Percentiles rank a stretch among this genome's conserved stretches.
These are phyloP conservation scores for Annulohypoxylon moriforme DNA, from an alignment of 495 filamentous ascomycete genomes.

Conservation along the genomic window DNA sequence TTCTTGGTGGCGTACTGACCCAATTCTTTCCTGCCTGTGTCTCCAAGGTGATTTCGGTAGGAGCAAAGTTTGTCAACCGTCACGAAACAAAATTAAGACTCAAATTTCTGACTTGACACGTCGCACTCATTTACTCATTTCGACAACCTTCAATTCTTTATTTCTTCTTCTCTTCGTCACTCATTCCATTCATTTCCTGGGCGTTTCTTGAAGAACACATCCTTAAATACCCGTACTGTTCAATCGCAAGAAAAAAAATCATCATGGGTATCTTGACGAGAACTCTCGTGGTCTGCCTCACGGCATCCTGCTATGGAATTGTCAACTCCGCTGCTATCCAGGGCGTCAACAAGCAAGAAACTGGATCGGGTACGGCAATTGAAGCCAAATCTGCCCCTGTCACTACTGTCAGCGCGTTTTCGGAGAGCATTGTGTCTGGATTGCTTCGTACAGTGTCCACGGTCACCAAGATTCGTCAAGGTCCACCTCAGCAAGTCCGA, in stretches of 20 bases:
- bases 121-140: not conserved
- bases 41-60: not conserved
- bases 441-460: conserved; percentile 18
- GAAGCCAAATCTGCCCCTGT: not conserved
- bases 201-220: conserved; percentile 8
- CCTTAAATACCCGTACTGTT: not conserved
- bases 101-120: not conserved
- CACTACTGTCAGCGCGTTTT: not conserved
- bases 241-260: not conserved
- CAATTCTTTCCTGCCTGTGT: not conserved
- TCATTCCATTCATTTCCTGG: not conserved
- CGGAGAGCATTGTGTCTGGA: not conserved
- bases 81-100: not conserved
- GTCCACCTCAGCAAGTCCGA: not conserved
- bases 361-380: not conserved
- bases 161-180: not conserved
- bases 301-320: conserved; percentile 36
- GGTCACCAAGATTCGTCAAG: conserved; percentile 27
- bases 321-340: not conserved
- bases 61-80: not conserved
- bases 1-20: not conserved
- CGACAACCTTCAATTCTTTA: not conserved
- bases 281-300: conserved; percentile 32
- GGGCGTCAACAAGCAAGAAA: conserved; percentile 11
- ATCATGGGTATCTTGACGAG: conserved; percentile 4